phyloP scores from a whole-genome alignment of 495 filamentous ascomycete species.

The Extremus antarcticus region DNA sequence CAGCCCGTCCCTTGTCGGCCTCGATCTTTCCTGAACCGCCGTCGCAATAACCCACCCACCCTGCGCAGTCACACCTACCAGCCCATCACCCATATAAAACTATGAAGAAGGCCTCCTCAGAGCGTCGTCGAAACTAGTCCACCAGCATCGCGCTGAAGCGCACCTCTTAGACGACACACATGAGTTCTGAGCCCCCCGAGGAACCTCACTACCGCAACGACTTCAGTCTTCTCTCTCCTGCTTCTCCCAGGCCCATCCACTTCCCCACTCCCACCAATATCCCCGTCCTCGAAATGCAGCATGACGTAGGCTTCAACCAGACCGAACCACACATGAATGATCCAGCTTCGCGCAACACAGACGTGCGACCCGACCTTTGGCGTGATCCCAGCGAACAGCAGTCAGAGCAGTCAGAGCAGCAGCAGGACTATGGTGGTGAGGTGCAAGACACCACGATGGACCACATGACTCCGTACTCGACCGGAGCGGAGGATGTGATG shows the following conservation, averaged over 20 bases:
- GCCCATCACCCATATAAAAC: not conserved
- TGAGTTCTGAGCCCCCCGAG: conserved; percentile 42
- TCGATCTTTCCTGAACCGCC: too few species aligned
- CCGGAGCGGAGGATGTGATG: not conserved
- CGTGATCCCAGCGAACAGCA: conserved; percentile 10
- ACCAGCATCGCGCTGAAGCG: not conserved
- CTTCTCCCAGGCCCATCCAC: conserved; percentile 61
- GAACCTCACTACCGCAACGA: conserved; percentile 58
- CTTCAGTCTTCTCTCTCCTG: conserved; percentile 48
- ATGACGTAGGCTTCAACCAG: conserved; percentile 62
- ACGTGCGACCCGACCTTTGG: conserved; percentile 14
- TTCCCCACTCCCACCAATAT: conserved; percentile 60
- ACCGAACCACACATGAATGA: conserved; percentile 43
- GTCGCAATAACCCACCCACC: too few species aligned
- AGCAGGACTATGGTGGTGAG: too few species aligned
- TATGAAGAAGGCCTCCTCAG: not conserved
- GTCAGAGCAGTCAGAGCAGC: not conserved
- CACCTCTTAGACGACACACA: not conserved
- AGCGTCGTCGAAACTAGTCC: not conserved
- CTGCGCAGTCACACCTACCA: not conserved
- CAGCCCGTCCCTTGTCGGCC: too few species aligned
- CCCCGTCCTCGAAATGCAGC: conserved; percentile 60
- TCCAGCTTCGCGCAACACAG: conserved; percentile 21
- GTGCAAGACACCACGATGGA: not conserved
- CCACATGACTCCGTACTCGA: conserved; percentile 14